A percentile compares a stretch with the other conserved stretches of the same genome.
Evolutionary conservation across 805 yeast genomes (phyloP).

Genomic region (Schizosaccharomyces lindneri): DNA sequence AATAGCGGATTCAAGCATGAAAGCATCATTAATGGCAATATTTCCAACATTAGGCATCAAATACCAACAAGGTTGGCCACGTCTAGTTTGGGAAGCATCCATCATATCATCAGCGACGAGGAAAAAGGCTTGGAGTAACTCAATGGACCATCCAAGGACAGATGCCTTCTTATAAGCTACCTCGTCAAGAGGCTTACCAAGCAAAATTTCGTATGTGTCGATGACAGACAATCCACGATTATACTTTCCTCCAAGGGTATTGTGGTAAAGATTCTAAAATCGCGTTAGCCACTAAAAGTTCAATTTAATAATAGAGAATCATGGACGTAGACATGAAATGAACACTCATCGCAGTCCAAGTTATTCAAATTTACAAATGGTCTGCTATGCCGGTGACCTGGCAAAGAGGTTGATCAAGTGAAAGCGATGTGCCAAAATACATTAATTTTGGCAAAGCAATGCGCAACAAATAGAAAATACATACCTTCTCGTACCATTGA

Average conservation of each 20-base stretch:
- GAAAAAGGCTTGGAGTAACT: conserved; percentile 84
- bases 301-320: background rate
- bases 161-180: conserved; percentile 69
- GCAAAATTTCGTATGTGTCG: conserved; percentile 68
- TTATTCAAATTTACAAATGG: too few relatives aligned
- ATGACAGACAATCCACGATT: conserved; percentile 91
- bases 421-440: too few relatives aligned
- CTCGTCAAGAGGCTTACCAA: conserved; percentile 35
- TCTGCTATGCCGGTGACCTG: too few relatives aligned
- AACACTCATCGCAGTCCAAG: too few relatives aligned
- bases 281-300: background rate
- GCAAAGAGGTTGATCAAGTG: too few relatives aligned
- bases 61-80: conserved; percentile 99
- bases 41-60: conserved; percentile 36
- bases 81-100: conserved; percentile 88
- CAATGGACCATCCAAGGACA: conserved; percentile 83
- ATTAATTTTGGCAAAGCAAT: too few relatives aligned
- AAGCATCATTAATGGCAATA: conserved; percentile 90
- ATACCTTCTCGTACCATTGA: conserved; percentile 44
- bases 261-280: conserved; percentile 35
- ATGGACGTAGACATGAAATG: too few relatives aligned
- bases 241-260: conserved; percentile 88
- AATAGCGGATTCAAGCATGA: conserved; percentile 87
- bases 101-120: conserved; percentile 95
- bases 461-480: background rate